Evolutionary conservation across 2,329 filamentous ascomycete genomes (phyloP), one percentile per base, ranked within the genome.

Genomic region (Colletotrichum scovillei): DNA sequence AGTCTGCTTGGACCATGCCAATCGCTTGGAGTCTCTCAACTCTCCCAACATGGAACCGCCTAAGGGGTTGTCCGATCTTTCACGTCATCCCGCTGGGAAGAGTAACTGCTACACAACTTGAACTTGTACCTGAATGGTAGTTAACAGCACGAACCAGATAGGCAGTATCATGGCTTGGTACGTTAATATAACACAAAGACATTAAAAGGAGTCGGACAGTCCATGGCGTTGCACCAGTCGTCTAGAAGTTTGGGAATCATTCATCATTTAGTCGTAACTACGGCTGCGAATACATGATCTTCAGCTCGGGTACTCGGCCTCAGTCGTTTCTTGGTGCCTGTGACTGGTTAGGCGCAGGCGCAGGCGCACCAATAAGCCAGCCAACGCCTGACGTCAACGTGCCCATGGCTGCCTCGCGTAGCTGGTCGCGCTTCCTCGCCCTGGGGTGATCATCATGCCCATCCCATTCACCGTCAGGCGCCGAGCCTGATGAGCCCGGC

Each of bases 361-460:
- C 91, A 7, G 86, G 87, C 3, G 91, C 91, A 7, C 90, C 90
- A 72, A 93, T 88, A 59, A 93, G 80, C 92, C 92, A 93, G 0
- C 92, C 91, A 28, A 93, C 89, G 22, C 92, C 90, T 56, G 89
- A 91, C 3, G 92, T 91, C 59, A 93, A 80, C 1, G 91, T 91
- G n/a, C 90, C 91, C 68, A 92, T 90, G 9, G 92, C 91, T 46
- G 88, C 91, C 73, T 92, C 91, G 75, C 90, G 86, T 53, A 93
- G 78, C 81, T 93, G 92, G 80, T 96, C 94, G 76, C 94, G 88
- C 85, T 92, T 95, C 77, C 94, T 88, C 49, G 89, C 86, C 69
- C 83, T 86, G 72, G 86, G 81, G 62, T 79, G 76, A 68, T 78
- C 75, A 11, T 77, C 75, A 53, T 75, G 32, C 70, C 71, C 26